Conservation (phyloP, 2,329 filamentous ascomycete genomes). For the Epichloe scottii region DNA sequence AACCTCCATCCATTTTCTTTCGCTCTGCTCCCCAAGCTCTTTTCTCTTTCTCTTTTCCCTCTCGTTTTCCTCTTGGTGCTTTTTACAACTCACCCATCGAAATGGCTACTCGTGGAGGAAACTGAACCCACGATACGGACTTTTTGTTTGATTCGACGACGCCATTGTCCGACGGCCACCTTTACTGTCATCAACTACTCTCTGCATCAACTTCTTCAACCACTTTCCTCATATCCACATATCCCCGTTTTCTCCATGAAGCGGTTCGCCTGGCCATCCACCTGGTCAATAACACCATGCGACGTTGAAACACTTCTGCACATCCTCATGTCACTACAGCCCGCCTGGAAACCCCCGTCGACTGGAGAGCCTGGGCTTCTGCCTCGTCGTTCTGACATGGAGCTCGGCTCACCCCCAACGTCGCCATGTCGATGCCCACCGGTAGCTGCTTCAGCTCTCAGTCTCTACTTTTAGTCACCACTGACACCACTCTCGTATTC, state of each 20-base stretch:
- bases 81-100: neutral
- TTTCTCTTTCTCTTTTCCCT: conserved; percentile 4
- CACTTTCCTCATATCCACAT: neutral
- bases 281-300: neutral
- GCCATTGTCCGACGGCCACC: neutral
- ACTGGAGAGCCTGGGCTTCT: neutral
- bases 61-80: conserved; percentile 1
- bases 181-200: neutral
- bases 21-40: conserved; percentile 13
- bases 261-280: neutral
- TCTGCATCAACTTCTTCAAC: conserved; percentile 1
- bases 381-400: neutral
- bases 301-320: conserved; percentile 1
- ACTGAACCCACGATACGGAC: neutral
- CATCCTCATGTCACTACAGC: neutral
- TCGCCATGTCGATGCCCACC: neutral
- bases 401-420: neutral
- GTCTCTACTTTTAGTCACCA: conserved; percentile 16
- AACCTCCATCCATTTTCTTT: conserved; percentile 8
- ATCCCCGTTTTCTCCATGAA: neutral
- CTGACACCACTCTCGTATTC: conserved; percentile 10
- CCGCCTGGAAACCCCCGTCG: neutral
- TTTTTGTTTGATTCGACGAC: neutral
- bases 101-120: conserved; percentile 5
- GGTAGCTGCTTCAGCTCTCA: conserved; percentile 6